Percentiles rank a stretch among this genome's conserved stretches.
These are phyloP conservation scores for Oldenlandia corymbosa DNA, from an alignment of 257 asterid species.

Conservation along the genomic window DNA sequence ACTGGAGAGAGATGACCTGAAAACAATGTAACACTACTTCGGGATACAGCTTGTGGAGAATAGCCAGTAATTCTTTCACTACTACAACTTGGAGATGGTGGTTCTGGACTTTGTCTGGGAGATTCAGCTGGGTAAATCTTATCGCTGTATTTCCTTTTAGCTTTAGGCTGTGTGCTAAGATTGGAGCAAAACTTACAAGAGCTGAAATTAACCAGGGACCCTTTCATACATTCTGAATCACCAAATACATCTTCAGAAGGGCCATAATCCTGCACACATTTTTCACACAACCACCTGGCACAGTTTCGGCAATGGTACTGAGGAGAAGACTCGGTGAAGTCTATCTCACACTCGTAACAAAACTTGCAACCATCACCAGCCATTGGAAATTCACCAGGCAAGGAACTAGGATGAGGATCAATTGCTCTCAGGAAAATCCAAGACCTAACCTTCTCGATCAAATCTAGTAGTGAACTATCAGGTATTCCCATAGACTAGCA, in stretches of 20 bases:
- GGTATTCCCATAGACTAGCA: constrained; percentile 63
- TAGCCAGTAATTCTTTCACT: constrained; percentile 52
- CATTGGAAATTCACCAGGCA: constrained; percentile 33
- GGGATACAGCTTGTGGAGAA: constrained; percentile 44
- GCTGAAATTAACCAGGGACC: constrained; percentile 23
- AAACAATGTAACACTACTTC: constrained; percentile 40
- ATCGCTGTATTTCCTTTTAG: constrained; percentile 44
- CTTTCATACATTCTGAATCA: constrained; percentile 21
- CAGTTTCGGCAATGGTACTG: constrained; percentile 62
- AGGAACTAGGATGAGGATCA: constrained; percentile 23
- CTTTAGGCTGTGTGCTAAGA: constrained; percentile 28
- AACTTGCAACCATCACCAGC: constrained; percentile 27
- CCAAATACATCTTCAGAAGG: constrained; percentile 29
- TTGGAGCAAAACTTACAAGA: constrained; percentile 57
- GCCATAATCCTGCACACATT: constrained; percentile 41
- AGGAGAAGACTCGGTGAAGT: constrained; percentile 31
- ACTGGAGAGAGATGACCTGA: constrained; percentile 42
- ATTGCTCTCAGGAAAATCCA: constrained; percentile 51
- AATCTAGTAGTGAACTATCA: constrained; percentile 46
- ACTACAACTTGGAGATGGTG: constrained; percentile 71
- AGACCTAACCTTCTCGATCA: constrained; percentile 61
- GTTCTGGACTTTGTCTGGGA: constrained; percentile 69
- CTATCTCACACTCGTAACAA: constrained; percentile 47
- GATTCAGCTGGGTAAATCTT: constrained; percentile 77
- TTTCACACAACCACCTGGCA: constrained; percentile 44